Conservation (phyloP, 2,329 filamentous ascomycete species). For the Lizonia empirigonia region DNA sequence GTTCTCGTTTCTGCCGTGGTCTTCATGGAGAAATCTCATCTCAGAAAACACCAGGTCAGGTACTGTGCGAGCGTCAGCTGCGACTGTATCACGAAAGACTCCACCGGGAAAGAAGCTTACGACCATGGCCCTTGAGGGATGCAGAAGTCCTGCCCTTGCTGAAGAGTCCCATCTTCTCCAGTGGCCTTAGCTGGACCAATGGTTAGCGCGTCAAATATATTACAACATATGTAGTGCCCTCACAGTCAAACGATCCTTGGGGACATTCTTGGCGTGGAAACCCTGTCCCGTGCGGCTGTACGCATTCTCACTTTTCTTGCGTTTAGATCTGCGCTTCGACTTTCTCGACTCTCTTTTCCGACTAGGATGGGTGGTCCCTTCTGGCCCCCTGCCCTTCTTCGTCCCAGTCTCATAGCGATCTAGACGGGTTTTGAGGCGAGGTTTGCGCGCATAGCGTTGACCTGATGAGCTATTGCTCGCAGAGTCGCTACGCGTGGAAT, state of each 20-base stretch:
- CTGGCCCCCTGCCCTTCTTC: constrained; percentile 34
- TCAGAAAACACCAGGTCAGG: constrained; percentile 59
- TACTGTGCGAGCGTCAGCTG: constrained; percentile 46
- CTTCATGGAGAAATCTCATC: constrained; percentile 55
- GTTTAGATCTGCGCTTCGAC: constrained; percentile 44
- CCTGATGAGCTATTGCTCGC: constrained; percentile 26
- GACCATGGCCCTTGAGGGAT: constrained; percentile 50
- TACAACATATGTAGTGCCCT: constrained; percentile 21
- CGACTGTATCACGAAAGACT: constrained; percentile 15
- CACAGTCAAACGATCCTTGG: constrained; percentile 55
- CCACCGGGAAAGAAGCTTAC: constrained; percentile 39
- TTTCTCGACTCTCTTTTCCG: constrained; percentile 38
- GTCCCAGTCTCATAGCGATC: constrained; percentile 53
- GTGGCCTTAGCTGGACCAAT: constrained; percentile 51
- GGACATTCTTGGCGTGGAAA: constrained; percentile 54
- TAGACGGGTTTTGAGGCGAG: constrained; percentile 54
- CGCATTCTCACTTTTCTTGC: constrained; percentile 45
- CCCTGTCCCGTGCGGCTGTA: constrained; percentile 48
- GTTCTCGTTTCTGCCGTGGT: constrained; percentile 35
- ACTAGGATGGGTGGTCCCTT: constrained; percentile 23
- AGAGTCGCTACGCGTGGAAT: constrained; percentile 18
- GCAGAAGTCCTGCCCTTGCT: constrained; percentile 56
- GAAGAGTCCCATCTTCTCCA: constrained; percentile 53
- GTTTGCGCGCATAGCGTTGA: constrained; percentile 50
- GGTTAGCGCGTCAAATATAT: constrained; percentile 28